Evolutionary conservation across 768 basidiomycete genomes (phyloP).

Genomic region (Phylloporus sp.): DNA sequence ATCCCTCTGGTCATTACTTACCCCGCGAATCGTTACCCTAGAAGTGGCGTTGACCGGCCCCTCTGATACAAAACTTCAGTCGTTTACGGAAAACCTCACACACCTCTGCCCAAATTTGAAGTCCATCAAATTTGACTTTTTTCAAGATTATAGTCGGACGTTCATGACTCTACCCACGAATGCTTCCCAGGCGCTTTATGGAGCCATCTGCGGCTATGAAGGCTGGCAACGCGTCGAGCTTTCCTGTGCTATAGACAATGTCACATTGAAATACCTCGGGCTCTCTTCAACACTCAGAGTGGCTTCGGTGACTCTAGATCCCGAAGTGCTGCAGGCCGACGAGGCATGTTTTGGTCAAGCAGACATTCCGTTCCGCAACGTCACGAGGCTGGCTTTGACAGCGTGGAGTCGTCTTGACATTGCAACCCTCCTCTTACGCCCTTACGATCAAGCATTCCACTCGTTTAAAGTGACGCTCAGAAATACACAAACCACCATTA

Average conservation of each 20-base stretch:
- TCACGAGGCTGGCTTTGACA: neutral
- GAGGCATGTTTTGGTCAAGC: neutral
- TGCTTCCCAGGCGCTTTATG: neutral
- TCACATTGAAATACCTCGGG: slow-evolving; percentile 1
- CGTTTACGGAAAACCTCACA: neutral
- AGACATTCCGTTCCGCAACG: neutral
- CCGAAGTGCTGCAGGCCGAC: neutral
- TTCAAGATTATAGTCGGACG: neutral
- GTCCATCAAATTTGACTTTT: neutral
- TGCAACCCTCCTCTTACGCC: neutral
- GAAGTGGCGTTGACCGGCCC: neutral
- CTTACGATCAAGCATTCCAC: neutral
- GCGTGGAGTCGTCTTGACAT: neutral
- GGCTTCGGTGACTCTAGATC: neutral
- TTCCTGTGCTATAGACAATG: neutral
- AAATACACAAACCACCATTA: neutral
- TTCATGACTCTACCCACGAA: neutral
- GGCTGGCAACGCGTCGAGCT: neutral
- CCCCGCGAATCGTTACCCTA: neutral
- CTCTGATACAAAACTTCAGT: neutral
- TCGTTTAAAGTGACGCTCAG: neutral
- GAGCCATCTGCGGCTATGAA: neutral
- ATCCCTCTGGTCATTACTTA: neutral
- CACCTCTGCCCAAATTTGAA: neutral
- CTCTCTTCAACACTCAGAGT: neutral